Evolutionary conservation across 1,284 basidiomycete species (phyloP), one percentile per base, ranked within the genome.

Genomic region (Mycosarcoma maydis): DNA sequence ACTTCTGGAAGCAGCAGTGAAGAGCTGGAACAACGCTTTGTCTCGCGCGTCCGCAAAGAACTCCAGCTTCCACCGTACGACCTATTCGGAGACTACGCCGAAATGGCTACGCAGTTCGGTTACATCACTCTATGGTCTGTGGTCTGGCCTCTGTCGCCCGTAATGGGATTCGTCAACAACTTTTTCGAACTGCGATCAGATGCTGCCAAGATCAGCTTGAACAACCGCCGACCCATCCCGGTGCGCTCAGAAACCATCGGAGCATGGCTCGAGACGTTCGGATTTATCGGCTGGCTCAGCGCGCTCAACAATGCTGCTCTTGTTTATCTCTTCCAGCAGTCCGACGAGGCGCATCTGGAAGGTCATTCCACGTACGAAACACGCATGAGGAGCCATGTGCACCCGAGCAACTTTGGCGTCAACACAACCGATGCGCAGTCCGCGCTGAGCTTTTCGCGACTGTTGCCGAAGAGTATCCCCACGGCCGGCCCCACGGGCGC

Each of bases 121-220:
- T 94, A 94, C 81, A 88, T 97, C 24, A 88, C 88, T 3, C 85
- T 97, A 26, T 98, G 94, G 92, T 91, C 90, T 36, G 89, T 92
- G 26, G 92, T 95, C 56, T 98, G 94, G 95, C 93, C 94, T 1
- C 85, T 98, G 16, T 91, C 92, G 5, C 89, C 79, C 2, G 62
- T 82, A 3, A 79, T 81, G 68, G 77, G 72, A 1, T 77, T 80
- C 24, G 64, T 82, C 46, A 94, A 96, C 85, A 95, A 96, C 82
- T 88, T 93, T 82, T 85, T 98, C 72, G 96, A 98, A 83, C 83
- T 94, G 8, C 88, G 94, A 24, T 91, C 90, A 1, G 96, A 98
- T 81, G 94, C 95, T 2, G 90, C 95, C 86, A 98, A 98, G 85
- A 90, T 98, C 80, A 89, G 90, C 7, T 87, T 89, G 14, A 94